phyloP scores from a whole-genome alignment of 495 filamentous ascomycete species.

The Endocarpon pusillum region DNA sequence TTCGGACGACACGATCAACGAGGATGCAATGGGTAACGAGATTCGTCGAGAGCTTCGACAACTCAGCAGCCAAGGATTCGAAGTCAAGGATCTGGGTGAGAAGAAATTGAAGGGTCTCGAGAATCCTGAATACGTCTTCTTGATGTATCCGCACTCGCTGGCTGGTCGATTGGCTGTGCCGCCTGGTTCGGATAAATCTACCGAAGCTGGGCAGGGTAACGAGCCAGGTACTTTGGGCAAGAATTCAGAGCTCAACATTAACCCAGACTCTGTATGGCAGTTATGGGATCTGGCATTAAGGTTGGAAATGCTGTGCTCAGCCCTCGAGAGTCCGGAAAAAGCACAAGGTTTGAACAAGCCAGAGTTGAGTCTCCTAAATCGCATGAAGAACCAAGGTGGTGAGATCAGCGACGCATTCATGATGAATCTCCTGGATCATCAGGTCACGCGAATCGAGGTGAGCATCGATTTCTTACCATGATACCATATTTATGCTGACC shows the following conservation, averaged over 20 bases:
- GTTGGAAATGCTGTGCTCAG: constrained; percentile 81
- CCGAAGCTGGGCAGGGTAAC: constrained; percentile 17
- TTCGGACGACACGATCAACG: constrained; percentile 52
- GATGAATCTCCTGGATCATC: constrained; percentile 77
- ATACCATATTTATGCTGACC: constrained; percentile 6
- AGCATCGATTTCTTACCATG: constrained; percentile 14
- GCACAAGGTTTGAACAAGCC: constrained; percentile 43
- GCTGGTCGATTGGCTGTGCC: constrained; percentile 52
- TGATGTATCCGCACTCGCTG: constrained; percentile 79
- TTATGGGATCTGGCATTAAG: constrained; percentile 81
- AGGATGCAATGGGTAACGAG: constrained; percentile 44
- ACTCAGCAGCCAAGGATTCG: constrained; percentile 81
- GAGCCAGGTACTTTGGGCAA: constrained; percentile 26
- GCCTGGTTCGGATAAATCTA: constrained; percentile 15
- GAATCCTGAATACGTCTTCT: constrained; percentile 88
- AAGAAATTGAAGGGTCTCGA: constrained; percentile 90
- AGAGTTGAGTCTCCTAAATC: constrained; percentile 64
- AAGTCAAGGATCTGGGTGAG: constrained; percentile 90
- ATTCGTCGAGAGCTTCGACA: constrained; percentile 80
- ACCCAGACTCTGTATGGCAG: constrained; percentile 70
- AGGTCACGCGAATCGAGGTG: constrained; percentile 90
- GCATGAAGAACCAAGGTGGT: constrained; percentile 66
- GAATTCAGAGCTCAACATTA: constrained; percentile 46
- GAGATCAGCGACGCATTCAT: constrained; percentile 77
- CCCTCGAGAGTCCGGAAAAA: constrained; percentile 42